Conservation (phyloP, 2,329 filamentous ascomycete genomes). For the Pezicula radicicola region DNA sequence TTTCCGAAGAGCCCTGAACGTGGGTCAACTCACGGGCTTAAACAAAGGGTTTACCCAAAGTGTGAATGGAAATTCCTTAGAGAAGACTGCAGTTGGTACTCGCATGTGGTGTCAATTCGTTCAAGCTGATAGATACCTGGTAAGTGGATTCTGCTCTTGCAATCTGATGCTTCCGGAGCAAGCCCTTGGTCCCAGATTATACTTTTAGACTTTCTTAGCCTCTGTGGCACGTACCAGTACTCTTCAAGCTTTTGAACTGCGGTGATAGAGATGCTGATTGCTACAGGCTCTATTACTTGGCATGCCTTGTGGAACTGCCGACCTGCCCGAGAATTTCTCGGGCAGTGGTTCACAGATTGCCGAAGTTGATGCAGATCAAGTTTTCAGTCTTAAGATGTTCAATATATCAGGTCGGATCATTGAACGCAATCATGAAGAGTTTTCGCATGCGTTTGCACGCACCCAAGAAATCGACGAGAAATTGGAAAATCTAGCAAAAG, state of each 20-base stretch:
- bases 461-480: slow-evolving; percentile 8
- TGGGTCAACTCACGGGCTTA: slow-evolving; percentile 48
- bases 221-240: too few species aligned
- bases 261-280: too few species aligned
- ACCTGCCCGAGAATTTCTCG: neutral
- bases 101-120: slow-evolving; percentile 1
- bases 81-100: neutral
- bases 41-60: slow-evolving; percentile 27
- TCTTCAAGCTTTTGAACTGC: too few species aligned
- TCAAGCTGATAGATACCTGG: neutral
- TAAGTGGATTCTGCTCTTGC: too few species aligned
- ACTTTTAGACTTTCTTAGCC: too few species aligned
- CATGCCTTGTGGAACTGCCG: slow-evolving; percentile 1
- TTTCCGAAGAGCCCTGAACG: slow-evolving; percentile 43
- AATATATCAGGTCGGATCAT: slow-evolving; percentile 4
- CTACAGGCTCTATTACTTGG: neutral
- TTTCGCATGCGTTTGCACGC: slow-evolving; percentile 3
- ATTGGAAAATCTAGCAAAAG: slow-evolving; percentile 6
- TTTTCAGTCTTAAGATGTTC: neutral
- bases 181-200: too few species aligned
- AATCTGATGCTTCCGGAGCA: too few species aligned
- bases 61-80: slow-evolving; percentile 39
- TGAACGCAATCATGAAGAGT: slow-evolving; percentile 4
- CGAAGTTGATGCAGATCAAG: neutral
- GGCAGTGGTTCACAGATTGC: neutral